Percentiles rank a stretch among this genome's conserved stretches.
Conservation (phyloP, 1,139 yeast species). For the Candida gigantensis region DNA sequence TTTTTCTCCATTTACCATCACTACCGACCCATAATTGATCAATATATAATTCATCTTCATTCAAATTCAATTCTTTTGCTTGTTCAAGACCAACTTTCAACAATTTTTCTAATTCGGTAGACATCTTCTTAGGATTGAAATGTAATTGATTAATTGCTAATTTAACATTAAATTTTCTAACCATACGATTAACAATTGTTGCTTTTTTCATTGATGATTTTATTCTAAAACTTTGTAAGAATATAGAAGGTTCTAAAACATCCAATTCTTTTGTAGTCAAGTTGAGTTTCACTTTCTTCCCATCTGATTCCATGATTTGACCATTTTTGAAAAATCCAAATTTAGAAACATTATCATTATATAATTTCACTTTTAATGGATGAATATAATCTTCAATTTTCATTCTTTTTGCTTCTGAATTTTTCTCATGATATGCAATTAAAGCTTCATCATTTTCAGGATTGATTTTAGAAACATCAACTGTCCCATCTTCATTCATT, state of each 20-base stretch:
- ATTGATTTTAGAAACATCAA: slow-evolving; percentile 15
- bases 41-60: slow-evolving; percentile 66
- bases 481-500: slow-evolving; percentile 9
- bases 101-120: slow-evolving; percentile 77
- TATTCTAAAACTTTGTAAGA: slow-evolving; percentile 73
- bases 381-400: slow-evolving; percentile 48
- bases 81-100: slow-evolving; percentile 73
- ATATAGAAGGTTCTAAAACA: slow-evolving; percentile 81
- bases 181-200: slow-evolving; percentile 73
- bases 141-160: slow-evolving; percentile 92
- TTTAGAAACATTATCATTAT: slow-evolving; percentile 56
- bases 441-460: slow-evolving; percentile 37
- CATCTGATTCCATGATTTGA: slow-evolving; percentile 51
- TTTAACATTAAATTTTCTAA: slow-evolving; percentile 67
- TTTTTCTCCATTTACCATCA: slow-evolving; percentile 73
- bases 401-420: slow-evolving; percentile 31
- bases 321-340: slow-evolving; percentile 78
- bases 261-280: slow-evolving; percentile 69
- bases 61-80: slow-evolving; percentile 59
- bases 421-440: slow-evolving; percentile 34
- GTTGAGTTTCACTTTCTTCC: slow-evolving; percentile 54
- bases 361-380: slow-evolving; percentile 73
- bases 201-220: slow-evolving; percentile 89
- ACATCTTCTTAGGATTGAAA: slow-evolving; percentile 77
- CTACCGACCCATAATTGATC: slow-evolving; percentile 91